phyloP scores from a whole-genome alignment of 1,284 basidiomycete genomes.

The Golubevia pallescens region DNA sequence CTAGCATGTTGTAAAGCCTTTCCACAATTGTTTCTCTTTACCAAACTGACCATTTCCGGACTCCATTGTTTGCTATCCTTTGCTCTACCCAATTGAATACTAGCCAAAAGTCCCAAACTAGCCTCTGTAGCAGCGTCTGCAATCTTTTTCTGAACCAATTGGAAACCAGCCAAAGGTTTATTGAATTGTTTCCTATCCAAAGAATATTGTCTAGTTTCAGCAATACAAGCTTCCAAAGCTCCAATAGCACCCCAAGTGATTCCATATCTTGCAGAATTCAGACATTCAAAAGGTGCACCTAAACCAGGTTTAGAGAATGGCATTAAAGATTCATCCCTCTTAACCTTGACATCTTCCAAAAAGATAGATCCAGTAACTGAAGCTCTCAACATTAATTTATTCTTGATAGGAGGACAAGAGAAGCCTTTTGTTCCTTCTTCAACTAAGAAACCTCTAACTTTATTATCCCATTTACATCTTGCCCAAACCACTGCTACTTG shows the following conservation, averaged over 20 bases:
- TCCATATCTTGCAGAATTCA: constrained; percentile 52
- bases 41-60: constrained; percentile 88
- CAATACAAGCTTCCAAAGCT: constrained; percentile 53
- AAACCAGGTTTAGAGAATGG: constrained; percentile 44
- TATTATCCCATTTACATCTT: constrained; percentile 56
- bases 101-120: constrained; percentile 77
- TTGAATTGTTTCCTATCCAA: constrained; percentile 51
- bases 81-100: constrained; percentile 78
- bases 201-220: constrained; percentile 49
- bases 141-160: constrained; percentile 88
- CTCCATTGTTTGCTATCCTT: constrained; percentile 81
- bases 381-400: constrained; percentile 49
- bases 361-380: constrained; percentile 56
- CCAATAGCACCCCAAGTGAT: constrained; percentile 59
- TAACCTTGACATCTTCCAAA: constrained; percentile 47
- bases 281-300: constrained; percentile 52
- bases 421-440: constrained; percentile 54
- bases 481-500: constrained; percentile 57
- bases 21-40: constrained; percentile 95
- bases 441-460: constrained; percentile 51
- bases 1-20: constrained; percentile 71
- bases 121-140: constrained; percentile 88
- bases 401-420: constrained; percentile 49
- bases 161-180: constrained; percentile 48
- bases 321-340: constrained; percentile 40